Base-by-base conservation (phyloP, 768 basidiomycete genomes). In the Pleurotus cornucopiae region DNA sequence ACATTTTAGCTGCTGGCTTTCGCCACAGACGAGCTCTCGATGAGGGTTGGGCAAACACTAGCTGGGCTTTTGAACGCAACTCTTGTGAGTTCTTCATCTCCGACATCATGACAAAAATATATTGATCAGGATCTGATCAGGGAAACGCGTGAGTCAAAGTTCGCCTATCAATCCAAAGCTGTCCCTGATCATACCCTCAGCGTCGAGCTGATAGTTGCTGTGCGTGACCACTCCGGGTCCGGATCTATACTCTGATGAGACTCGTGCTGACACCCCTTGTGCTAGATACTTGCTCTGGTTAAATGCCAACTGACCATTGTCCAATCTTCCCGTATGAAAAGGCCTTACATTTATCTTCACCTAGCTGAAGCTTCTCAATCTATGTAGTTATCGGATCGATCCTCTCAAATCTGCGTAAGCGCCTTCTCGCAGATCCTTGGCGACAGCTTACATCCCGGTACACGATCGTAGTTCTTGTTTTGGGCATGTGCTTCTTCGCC, bases 401-500 rank as follows among this genome's bases (percentile, higher is more conserved):
- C 66, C 77, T 94, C 7, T 90, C 88, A 62, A 94, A 94, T 70
- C 72, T 91, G 57, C 74, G 89, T 91, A 73, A 69, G 86, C 68
- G 57, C 62, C 56, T 48, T 26, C 45, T 52, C 49, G 18, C 57
- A 46, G 48, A 43, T 54, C 43, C 47, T 61, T 54, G 25, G 26
- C 54, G 51, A 54, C 37, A 41, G 12, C 9, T n/a, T 30, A 23
- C 41, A 2, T 18, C 25, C 16, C 49, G 55, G 60, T 58, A 52
- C 58, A 46, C 14, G 41, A 21, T 41, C 54, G 14, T 58, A 89
- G 87, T 92, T 34, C 77, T 94, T 49, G 85, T 94, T 14, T 77
- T 93, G 26, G 91, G 91, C 48, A 91, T 94, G 91, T 92, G 91
- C 64, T 93, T 93, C 72, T 92, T 93, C 61, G 89, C 88, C 18